Base-by-base conservation (phyloP, 2,329 filamentous ascomycete genomes). In the Rutstroemia sp. region DNA sequence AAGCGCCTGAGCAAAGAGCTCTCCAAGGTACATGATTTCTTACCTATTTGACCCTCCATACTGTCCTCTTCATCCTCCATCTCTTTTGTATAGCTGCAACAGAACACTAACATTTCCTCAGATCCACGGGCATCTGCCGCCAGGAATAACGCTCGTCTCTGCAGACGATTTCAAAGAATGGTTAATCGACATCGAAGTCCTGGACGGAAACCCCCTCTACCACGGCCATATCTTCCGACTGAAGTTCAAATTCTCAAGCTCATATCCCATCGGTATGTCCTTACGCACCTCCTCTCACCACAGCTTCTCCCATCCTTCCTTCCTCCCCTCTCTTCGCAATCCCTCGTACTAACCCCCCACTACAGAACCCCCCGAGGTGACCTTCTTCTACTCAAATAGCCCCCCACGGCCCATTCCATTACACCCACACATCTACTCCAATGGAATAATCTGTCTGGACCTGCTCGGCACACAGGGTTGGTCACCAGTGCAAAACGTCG, bases 401-500 rank as follows among this genome's bases (percentile, higher is more conserved):
- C 71, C 82, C 37, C 76, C 80, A 64, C 80, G 83, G 46, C 78
- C 80, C 39, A 92, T 99, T 66, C 94, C 94, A 1, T 92, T 96
- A 71, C 94, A 99, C 68, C 94, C 94, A 3, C 94, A 99, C 75
- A 89, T 99, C 72, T 99, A 99, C 76, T 94, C 88, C 47, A 60
- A 60, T 48, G 94, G 94, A 65, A 96, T 97, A 71, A 99, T 99
- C 69, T 99, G 94, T 68, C 86, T 99, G 49, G 94, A 99, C 66
- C 81, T 99, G 1, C 83, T 99, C 8, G 90, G 90, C 52, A 78
- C 81, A 9, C 86, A 90, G 61, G 94, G 94, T 56, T 99, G 94
- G 94, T 94, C 88, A 48, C 94, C 94, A 0, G 92, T 99, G 0
- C 94, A 99, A 70, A 96, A 92, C 58, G 94, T 96, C 8, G 92